Evolutionary conservation across 1,284 basidiomycete species (phyloP), one percentile per base, ranked within the genome.

Genomic region (Fomes fomentarius): DNA sequence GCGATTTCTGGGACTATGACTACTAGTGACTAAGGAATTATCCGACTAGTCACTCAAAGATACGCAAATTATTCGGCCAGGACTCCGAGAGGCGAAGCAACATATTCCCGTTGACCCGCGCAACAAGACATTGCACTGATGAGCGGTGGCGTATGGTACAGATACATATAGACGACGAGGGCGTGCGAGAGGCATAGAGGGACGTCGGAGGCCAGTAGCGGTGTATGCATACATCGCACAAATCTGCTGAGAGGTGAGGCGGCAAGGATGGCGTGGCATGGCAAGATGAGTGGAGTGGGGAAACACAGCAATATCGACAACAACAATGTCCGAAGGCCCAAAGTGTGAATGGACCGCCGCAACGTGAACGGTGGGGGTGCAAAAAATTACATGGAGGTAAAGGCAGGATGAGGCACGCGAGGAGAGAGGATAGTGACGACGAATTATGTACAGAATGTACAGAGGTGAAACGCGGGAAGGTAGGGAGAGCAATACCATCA

Each of bases 221-320:
- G 28, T n/a, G 17, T 7, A 17, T 37, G 34, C 34, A 37, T 37
- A 37, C 17, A 37, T 2, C 34, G 34, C 34, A n/a, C 34, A 17
- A 8, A n/a, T 17, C n/a, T 37, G 34, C 14, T 11, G 14, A 37
- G 34, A 6, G 25, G 25, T 7, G 17, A 30, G 14, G 6, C n/a
- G n/a, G 40, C 7, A 28, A 42, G 14, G 15, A 12, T 10, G 40
- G 26, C 26, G 25, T 26, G 25, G n/a, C 12, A 15, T 22, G 31
- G n/a, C n/a, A n/a, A n/a, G n/a, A n/a, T 24, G 48, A 34, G 24
- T 10, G 31, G 24, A 43, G 31, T 19, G 47, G 19, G 4, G 38
- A 33, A 37, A 40, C 14, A 50, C 31, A 50, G 48, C 48, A 24
- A 43, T 50, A 50, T 50, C 40, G 48, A 50, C 48, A 42, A 50